A percentile compares a stretch with the other conserved stretches of the same genome.
These are phyloP conservation scores for Coemansia sp. DNA, from an alignment of 192 early-diverging fungal species.

Conservation along the genomic window DNA sequence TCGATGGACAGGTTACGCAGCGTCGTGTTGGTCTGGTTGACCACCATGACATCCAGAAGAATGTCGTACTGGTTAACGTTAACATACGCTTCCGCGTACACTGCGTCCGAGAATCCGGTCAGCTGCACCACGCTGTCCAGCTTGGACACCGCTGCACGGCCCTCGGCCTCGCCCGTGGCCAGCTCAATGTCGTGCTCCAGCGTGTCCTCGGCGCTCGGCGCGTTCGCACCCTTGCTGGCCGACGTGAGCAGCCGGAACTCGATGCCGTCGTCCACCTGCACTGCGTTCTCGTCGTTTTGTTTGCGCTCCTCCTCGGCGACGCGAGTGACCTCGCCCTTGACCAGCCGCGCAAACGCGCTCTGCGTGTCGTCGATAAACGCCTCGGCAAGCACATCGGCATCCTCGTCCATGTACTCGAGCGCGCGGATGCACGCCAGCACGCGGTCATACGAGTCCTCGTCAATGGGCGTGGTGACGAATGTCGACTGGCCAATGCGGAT, in stretches of 20 bases:
- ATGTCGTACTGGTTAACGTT: slow-evolving; percentile 98
- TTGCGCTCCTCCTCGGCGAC: slow-evolving; percentile 52
- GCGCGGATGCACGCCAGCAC: slow-evolving; percentile 84
- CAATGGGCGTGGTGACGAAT: slow-evolving; percentile 83
- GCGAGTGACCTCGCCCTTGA: slow-evolving; percentile 59
- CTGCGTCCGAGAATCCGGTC: slow-evolving; percentile 96
- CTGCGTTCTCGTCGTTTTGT: slow-evolving; percentile 29
- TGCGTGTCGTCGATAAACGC: slow-evolving; percentile 64
- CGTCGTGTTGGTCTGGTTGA: slow-evolving; percentile 94
- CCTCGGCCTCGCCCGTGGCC: slow-evolving; percentile 74
- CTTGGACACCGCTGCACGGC: slow-evolving; percentile 85
- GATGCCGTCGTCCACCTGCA: slow-evolving; percentile 89
- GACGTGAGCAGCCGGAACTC: slow-evolving; percentile 72
- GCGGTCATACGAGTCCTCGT: slow-evolving; percentile 95
- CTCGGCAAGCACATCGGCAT: slow-evolving; percentile 30
- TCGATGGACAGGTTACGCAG: slow-evolving; percentile 97
- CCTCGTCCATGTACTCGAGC: slow-evolving; percentile 60
- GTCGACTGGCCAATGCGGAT: slow-evolving; percentile 89
- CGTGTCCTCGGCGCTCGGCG: slow-evolving; percentile 60
- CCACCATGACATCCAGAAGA: slow-evolving; percentile 91
- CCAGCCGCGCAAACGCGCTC: slow-evolving; percentile 56
- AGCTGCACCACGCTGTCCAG: slow-evolving; percentile 93
- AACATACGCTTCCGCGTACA: slow-evolving; percentile 99
- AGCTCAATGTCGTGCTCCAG: slow-evolving; percentile 90
- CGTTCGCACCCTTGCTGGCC: slow-evolving; percentile 59